Conservation (phyloP, 768 basidiomycete species). For the Bullera alba region DNA sequence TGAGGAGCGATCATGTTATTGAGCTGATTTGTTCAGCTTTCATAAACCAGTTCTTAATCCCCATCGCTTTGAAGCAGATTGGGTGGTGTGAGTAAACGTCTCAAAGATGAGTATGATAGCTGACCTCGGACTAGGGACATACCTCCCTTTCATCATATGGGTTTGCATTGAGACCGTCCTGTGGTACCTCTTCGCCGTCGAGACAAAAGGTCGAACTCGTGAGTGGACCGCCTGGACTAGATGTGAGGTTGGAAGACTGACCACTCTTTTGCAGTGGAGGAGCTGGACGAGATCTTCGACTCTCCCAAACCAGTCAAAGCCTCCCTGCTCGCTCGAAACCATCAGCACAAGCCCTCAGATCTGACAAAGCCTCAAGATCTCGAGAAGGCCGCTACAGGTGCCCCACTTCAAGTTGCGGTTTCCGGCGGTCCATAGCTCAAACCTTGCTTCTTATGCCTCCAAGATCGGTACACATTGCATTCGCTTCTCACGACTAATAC, state of each 20-base stretch:
- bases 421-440: too few relatives aligned
- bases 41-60: slow-evolving; percentile 11
- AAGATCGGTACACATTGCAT: too few relatives aligned
- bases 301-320: not conserved
- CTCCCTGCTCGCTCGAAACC: not conserved
- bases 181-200: slow-evolving; percentile 44
- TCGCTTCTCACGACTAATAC: too few relatives aligned
- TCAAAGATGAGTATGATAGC: not conserved
- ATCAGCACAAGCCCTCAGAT: too few relatives aligned
- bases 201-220: slow-evolving; percentile 44
- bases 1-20: not conserved
- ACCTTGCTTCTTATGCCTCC: too few relatives aligned
- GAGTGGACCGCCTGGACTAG: slow-evolving; percentile 26
- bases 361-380: too few relatives aligned
- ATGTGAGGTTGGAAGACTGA: not conserved
- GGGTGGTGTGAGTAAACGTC: slow-evolving; percentile 12
- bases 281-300: not conserved
- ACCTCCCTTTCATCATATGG: slow-evolving; percentile 31
- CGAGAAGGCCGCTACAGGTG: too few relatives aligned
- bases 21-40: slow-evolving; percentile 5
- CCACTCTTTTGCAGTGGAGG: not conserved
- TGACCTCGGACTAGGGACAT: slow-evolving; percentile 14
- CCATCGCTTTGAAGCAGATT: slow-evolving; percentile 8
- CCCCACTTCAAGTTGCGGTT: too few relatives aligned
- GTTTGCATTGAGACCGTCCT: slow-evolving; percentile 32